These are phyloP conservation scores for Abelmoschus esculentus DNA, from an alignment of 345 rosid genomes.

Conservation along the genomic window DNA sequence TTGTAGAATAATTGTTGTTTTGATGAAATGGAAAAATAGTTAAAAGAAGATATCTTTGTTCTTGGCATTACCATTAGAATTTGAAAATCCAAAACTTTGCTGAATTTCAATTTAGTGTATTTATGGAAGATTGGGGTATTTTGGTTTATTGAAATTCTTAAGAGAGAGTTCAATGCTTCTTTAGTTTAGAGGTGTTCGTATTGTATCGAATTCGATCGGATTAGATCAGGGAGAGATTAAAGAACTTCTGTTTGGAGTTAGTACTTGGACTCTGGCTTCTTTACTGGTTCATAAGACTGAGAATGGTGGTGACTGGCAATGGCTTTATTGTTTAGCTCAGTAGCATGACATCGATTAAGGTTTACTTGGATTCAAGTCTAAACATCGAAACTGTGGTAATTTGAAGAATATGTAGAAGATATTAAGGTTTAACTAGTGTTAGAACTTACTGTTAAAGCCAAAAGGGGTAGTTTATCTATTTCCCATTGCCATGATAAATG, in stretches of 20 bases:
- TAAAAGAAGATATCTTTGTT: neutral
- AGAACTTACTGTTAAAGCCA: neutral
- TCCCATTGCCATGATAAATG: no score
- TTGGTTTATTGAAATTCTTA: neutral
- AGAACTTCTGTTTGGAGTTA: neutral
- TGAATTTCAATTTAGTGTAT: neutral
- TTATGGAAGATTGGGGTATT: neutral
- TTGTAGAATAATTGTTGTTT: constrained; percentile 8
- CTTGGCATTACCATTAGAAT: neutral
- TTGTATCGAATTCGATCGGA: no score
- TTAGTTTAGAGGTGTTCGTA: no score
- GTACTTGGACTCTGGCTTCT: neutral
- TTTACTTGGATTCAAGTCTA: no score
- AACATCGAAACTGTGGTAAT: no score
- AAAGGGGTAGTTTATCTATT: no score
- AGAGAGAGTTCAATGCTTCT: neutral
- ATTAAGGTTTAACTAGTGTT: neutral
- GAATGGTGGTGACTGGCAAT: no score
- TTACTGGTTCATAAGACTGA: neutral
- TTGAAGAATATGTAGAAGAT: no score
- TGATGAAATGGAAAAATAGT: constrained; percentile 1
- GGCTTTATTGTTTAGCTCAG: no score
- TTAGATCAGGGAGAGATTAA: no score
- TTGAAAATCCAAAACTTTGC: neutral
- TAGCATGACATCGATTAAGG: no score